Percentiles rank a stretch among this genome's conserved stretches.
These are phyloP conservation scores for Neonothopanus nambi DNA, from an alignment of 1,284 basidiomycete genomes.

Conservation along the genomic window DNA sequence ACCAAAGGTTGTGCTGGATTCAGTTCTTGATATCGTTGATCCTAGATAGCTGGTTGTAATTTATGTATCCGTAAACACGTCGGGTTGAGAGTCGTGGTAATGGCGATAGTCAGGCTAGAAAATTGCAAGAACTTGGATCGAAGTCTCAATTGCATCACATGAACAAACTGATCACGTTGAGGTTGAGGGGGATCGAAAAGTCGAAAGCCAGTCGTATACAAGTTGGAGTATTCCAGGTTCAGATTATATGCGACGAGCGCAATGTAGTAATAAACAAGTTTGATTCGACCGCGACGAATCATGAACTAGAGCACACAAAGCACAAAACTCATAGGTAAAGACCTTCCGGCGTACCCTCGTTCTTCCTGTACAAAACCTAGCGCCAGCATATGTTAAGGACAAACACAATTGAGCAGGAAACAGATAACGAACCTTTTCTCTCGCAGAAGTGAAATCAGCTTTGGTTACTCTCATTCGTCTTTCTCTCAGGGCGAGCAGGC, in stretches of 20 bases:
- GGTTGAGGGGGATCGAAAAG: background rate
- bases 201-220: background rate
- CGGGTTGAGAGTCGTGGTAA: no score
- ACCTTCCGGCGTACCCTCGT: slow-evolving; percentile 89
- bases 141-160: background rate
- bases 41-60: slow-evolving; percentile 24
- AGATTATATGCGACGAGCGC: background rate
- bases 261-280: background rate
- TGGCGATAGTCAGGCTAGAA: no score
- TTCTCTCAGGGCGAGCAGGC: slow-evolving; percentile 91
- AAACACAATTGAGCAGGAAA: slow-evolving; percentile 2
- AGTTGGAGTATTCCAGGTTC: background rate
- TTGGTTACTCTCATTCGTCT: slow-evolving; percentile 97
- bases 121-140: no score
- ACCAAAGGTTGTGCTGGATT: slow-evolving; percentile 74
- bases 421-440: slow-evolving; percentile 73
- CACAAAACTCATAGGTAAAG: slow-evolving; percentile 60
- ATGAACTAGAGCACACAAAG: background rate
- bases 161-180: no score
- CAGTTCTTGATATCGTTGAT: slow-evolving; percentile 60
- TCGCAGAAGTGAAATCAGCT: slow-evolving; percentile 81
- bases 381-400: slow-evolving; percentile 17
- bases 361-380: slow-evolving; percentile 89
- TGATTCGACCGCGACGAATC: no score
- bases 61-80: no score